These are phyloP conservation scores for Coix lacrymajobi DNA, from an alignment of 176 grass and related monocot genomes.

Conservation along the genomic window DNA sequence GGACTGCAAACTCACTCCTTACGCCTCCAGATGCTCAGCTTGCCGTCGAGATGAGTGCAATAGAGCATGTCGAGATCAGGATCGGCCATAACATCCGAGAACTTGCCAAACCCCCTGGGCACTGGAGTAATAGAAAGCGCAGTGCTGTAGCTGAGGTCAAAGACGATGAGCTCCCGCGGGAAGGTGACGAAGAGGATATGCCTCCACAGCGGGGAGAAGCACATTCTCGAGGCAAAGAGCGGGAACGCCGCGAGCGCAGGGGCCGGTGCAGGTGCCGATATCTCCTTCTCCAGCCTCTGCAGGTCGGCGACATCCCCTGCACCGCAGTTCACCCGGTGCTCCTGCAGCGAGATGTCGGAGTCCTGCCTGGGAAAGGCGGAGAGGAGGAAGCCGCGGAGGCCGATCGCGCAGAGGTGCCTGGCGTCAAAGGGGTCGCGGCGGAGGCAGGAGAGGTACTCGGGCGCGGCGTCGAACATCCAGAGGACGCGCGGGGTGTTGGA, in stretches of 20 bases:
- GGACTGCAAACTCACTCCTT: conserved; percentile 55
- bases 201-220: conserved; percentile 83
- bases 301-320: conserved; percentile 58
- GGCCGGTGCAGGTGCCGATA: conserved; percentile 41
- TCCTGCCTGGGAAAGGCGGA: conserved; percentile 54
- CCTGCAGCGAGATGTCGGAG: conserved; percentile 66
- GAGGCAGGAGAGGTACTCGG: conserved; percentile 90
- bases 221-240: conserved; percentile 43
- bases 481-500: conserved; percentile 53
- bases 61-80: conserved; percentile 66
- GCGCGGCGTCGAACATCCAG: conserved; percentile 91
- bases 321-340: conserved; percentile 47
- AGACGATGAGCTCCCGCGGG: conserved; percentile 77
- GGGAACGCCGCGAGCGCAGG: conserved; percentile 69
- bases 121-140: conserved; percentile 57
- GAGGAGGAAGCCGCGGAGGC: conserved; percentile 78
- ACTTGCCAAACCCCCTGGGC: conserved; percentile 71
- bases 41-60: conserved; percentile 85
- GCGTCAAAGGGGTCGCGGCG: conserved; percentile 83
- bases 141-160: conserved; percentile 75
- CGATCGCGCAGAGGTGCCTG: conserved; percentile 74
- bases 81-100: conserved; percentile 80
- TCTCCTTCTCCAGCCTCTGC: conserved; percentile 83
- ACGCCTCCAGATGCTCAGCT: conserved; percentile 88
- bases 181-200: conserved; percentile 57